Evolutionary conservation across 805 yeast genomes (phyloP), one percentile per base, ranked within the genome.

Genomic region (Zygosaccharomyces kombuchaensis): DNA sequence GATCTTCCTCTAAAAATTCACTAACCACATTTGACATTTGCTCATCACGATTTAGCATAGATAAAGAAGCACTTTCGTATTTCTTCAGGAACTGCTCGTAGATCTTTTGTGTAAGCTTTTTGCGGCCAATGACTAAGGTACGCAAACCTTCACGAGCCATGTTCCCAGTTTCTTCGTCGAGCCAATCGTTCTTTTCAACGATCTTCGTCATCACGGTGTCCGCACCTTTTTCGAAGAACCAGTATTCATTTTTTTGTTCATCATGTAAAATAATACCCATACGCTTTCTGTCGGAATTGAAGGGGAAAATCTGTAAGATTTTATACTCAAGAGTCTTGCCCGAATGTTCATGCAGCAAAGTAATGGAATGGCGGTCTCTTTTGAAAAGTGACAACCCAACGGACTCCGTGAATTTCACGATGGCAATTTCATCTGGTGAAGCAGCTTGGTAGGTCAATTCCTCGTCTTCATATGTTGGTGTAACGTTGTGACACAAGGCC

Each of bases 111-210:
- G 75, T 70, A 36, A 93, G 66, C 58, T 76, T 81, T 67, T 87
- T 89, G 47, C 95, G 76, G n/a, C 90, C 98, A 53, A 93, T 81
- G 2, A 93, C 99, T 55, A 93, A 75, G 0, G 99, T 93, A 60
- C 99, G 79, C 52, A 93, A 74, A 13, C 99, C 99, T 69, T 93
- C 99, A 51, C 99, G 81, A 1, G 99, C 98, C 97, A 93, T 89
- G 58, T 93, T 93, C 14, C 89, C 83, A 0, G 96, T 88, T 66
- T 93, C 99, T 68, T 93, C 99, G 48, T 95, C 99, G 21, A 93
- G 69, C 99, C 99, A 93, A 62, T 91, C 98, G 61, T 83, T 89
- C 32, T 76, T 76, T 55, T 80, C 84, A 9, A 93, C 98, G 50
- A 91, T 86, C 19, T 71, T 75, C 12, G 78, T 66, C 96, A 93